phyloP scores from a whole-genome alignment of 164 flowering plant species.

The Pachysandra terminalis region DNA sequence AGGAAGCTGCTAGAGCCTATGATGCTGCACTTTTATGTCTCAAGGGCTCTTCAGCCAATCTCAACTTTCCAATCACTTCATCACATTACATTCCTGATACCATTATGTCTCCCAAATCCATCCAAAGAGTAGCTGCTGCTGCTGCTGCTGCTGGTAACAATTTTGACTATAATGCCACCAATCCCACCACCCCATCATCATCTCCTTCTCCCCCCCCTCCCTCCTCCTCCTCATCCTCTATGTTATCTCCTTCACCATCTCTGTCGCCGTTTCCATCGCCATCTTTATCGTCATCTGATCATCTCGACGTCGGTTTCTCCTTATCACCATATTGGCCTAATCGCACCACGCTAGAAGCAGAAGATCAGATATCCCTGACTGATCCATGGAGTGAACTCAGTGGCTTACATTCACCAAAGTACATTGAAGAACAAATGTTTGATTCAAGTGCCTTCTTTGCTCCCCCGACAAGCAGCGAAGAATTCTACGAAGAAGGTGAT shows the following conservation, averaged over 20 bases:
- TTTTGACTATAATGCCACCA: constrained; percentile 4
- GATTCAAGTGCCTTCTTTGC: constrained; percentile 23
- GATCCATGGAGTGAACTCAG: constrained; percentile 18
- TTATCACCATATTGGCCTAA: constrained; percentile 10
- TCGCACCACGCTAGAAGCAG: not conserved
- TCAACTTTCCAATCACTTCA: constrained; percentile 65
- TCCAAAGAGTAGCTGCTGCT: constrained; percentile 82
- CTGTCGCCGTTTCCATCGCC: too few species aligned
- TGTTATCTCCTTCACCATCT: too few species aligned
- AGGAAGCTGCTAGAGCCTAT: constrained; percentile 96
- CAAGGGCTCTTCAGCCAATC: constrained; percentile 77
- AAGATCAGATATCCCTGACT: constrained; percentile 8
- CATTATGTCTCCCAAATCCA: constrained; percentile 72
- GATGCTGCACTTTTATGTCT: constrained; percentile 94
- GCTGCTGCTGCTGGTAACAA: constrained; percentile 62
- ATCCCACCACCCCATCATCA: constrained; percentile 1
- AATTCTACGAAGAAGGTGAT: constrained; percentile 37
- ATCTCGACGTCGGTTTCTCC: constrained; percentile 25
- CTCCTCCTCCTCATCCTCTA: constrained; percentile 11
- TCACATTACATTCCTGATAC: constrained; percentile 22
- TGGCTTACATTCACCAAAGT: constrained; percentile 29
- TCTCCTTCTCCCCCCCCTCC: not conserved
- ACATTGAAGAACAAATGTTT: constrained; percentile 32
- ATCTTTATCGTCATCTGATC: constrained; percentile 16
- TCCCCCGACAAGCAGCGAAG: constrained; percentile 28